These are phyloP conservation scores for Neofusicoccum kwambonambiense DNA, from an alignment of 2,329 filamentous ascomycete genomes.

Conservation along the genomic window DNA sequence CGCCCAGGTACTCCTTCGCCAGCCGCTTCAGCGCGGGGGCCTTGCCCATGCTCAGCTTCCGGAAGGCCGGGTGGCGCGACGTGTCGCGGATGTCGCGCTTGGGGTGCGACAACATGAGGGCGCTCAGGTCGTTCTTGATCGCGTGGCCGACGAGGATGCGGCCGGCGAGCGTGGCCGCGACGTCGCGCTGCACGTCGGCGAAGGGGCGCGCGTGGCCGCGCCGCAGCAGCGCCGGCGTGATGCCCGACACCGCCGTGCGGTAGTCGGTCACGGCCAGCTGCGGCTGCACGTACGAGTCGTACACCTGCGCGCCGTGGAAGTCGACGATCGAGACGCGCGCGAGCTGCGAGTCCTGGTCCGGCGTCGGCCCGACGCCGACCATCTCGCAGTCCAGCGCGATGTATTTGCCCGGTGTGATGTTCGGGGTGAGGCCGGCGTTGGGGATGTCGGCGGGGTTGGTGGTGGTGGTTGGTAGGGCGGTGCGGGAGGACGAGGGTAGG, in stretches of 20 bases:
- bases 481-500: conserved; percentile 50
- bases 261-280: conserved; percentile 82
- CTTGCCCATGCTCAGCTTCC: conserved; percentile 64
- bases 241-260: conserved; percentile 82
- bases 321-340: conserved; percentile 90
- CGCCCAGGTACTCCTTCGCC: conserved; percentile 56
- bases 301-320: conserved; percentile 87
- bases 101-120: conserved; percentile 75
- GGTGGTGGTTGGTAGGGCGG: conserved; percentile 46
- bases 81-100: conserved; percentile 81
- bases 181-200: conserved; percentile 70
- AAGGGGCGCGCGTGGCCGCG: conserved; percentile 54
- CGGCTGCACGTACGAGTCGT: conserved; percentile 87
- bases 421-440: conserved; percentile 47
- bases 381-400: conserved; percentile 96
- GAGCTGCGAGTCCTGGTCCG: conserved; percentile 69
- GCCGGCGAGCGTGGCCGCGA: conserved; percentile 67
- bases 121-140: conserved; percentile 72
- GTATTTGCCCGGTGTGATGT: conserved; percentile 79
- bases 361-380: conserved; percentile 74
- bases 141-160: conserved; percentile 82
- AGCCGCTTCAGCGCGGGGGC: conserved; percentile 67
- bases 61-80: conserved; percentile 71
- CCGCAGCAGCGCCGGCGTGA: conserved; percentile 71
- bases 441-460: conserved; percentile 37